Percentiles rank a stretch among this genome's conserved stretches.
These are phyloP conservation scores for Dendrobium nobile DNA, from an alignment of 106 monocot genomes.

Conservation along the genomic window DNA sequence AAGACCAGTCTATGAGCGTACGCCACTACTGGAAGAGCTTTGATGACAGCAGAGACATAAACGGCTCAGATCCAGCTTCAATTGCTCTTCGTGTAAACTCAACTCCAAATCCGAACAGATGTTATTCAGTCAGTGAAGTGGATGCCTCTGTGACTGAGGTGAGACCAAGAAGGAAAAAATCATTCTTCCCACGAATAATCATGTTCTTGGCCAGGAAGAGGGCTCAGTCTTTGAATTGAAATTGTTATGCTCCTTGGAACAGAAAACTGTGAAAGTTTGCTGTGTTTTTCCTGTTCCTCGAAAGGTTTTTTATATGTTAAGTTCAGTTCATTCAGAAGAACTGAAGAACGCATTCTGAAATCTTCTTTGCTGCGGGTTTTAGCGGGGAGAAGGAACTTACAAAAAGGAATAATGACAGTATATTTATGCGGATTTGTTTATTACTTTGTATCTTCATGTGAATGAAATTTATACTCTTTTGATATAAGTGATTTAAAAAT, in stretches of 20 bases:
- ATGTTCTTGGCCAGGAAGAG: conserved; percentile 64
- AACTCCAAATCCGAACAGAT: conserved; percentile 8
- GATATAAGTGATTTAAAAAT: no score
- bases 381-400: no score
- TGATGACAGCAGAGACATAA: not conserved
- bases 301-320: not conserved
- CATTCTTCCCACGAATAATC: conserved; percentile 51
- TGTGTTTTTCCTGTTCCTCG: not conserved
- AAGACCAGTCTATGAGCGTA: not conserved
- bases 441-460: no score
- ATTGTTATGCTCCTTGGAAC: not conserved
- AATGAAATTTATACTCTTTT: no score
- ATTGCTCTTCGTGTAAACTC: conserved; percentile 10
- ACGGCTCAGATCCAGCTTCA: no score
- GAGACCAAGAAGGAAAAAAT: conserved; percentile 47
- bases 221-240: conserved; percentile 25
- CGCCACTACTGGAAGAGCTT: conserved; percentile 1
- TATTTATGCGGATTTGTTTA: no score
- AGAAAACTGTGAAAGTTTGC: not conserved
- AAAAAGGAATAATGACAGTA: no score
- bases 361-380: no score
- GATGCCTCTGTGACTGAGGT: conserved; percentile 9
- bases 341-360: not conserved
- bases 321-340: not conserved
- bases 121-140: not conserved